Evolutionary conservation across 2,329 filamentous ascomycete genomes (phyloP), one percentile per base, ranked within the genome.

Genomic region (Moelleriella libera): DNA sequence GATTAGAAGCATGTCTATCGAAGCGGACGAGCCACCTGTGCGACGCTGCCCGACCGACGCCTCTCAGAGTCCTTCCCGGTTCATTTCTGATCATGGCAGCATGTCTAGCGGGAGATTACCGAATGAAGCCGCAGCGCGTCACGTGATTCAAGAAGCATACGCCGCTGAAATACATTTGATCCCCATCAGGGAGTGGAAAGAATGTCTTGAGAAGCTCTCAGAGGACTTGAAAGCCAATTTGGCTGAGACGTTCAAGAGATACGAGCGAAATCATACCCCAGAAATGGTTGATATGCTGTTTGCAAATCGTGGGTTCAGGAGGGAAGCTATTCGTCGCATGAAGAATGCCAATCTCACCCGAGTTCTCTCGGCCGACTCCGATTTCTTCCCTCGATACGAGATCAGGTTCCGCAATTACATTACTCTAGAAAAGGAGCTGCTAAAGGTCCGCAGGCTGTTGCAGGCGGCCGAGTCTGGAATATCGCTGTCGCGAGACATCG

Each of bases 331-430:
- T 5, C 56, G 63, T 43, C 61, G 65, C 43, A 73, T 73, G 70
- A 64, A 69, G 50, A 69, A 68, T 48, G 62, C 64, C 3, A 70
- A 67, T 49, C 60, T 72, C 11, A 66, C 63, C 32, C 60, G 63
- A 46, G 63, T 68, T 43, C 60, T 66, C 53, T 70, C 67, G 4
- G 66, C 68, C 6, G 66, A 70, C 45, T 63, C 64, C 5, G 63
- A 68, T 49, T 71, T 69, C 52, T 67, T 72, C 55, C 63, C 64
- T 42, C 49, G 64, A 55, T 74, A 71, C 48, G 69, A 70, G 50
- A 66, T 71, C 41, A 65, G 70, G 1, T 72, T 72, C 44, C 60
- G 66, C 30, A 68, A 72, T 47, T 73, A 68, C 48, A 70, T 74
- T 43, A 63, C 58, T 42, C 56, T 72, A 6, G 67, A 65, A 48